Base-by-base conservation (phyloP, 2,329 filamentous ascomycete species). In the Leptosphaerulina australis region DNA sequence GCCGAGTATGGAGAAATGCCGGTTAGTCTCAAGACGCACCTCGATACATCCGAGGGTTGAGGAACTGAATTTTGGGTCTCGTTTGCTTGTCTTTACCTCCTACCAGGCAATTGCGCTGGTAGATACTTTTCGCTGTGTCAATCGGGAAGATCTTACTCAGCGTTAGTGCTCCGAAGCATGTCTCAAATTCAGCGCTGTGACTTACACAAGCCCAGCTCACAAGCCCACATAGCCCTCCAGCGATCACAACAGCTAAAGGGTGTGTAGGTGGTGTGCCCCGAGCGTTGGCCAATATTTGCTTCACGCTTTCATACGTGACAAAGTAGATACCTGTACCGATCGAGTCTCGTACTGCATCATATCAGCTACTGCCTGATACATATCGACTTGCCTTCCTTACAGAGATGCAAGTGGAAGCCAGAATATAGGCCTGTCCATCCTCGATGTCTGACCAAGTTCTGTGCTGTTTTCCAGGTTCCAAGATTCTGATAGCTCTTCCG, bases 301-400 rank as follows among this genome's bases (percentile, higher is more conserved):
- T 95, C 62, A 85, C 84, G 69, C 88, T 91, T 73, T 95, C 90
- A 70, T 95, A 95, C 22, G 90, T 92, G 76, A 89, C 90, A 68
- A 95, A 95, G 72, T 95, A 95, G 50, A 93, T 90, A 22, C 85
- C 83, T 1, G 90, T 95, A 44, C 90, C 90, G 53, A 94, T 79
- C 0, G 89, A 92, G 73, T 95, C 90, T 53, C 90, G 83, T 64
- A 92, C 88, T 90, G 57, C 22, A 12, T 6, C 17, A n/a, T 15
- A 36, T 70, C 20, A 70, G 63, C 34, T 10, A 44, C 25, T 26
- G 18, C 26, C 6, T 1, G 11, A 20, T 17, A 30, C 18, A 2
- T 5, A 10, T 14, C 18, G 11, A 21, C 3, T 12, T 4, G 45
- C 14, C 15, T 10, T 12, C 50, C 88, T 75, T 78, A 92, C 89